Evolutionary conservation across 2,329 filamentous ascomycete genomes (phyloP).

Genomic region (Exophiala sp.): DNA sequence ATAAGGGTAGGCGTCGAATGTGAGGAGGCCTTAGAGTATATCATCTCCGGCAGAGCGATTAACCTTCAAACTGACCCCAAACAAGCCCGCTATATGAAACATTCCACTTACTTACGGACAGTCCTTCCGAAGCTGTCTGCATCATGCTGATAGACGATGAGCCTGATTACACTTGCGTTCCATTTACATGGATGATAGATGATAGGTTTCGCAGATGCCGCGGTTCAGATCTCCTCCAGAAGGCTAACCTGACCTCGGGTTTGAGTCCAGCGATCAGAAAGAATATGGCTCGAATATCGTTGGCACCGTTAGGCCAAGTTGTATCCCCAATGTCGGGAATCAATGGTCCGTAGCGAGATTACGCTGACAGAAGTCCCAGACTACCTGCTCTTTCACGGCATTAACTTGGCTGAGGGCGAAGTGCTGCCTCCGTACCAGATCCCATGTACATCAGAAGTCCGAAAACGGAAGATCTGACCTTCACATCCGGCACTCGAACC

Average conservation of each 20-base stretch:
- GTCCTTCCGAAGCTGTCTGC: constrained; percentile 18
- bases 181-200: constrained; percentile 15
- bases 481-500: constrained; percentile 13
- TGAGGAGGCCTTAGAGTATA: constrained; percentile 13
- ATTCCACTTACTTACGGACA: constrained; percentile 8
- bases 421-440: constrained; percentile 9
- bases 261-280: constrained; percentile 11
- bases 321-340: not conserved
- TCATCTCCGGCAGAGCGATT: constrained; percentile 8
- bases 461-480: constrained; percentile 4
- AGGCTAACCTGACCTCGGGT: constrained; percentile 15
- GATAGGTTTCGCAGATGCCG: constrained; percentile 15
- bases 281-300: not conserved
- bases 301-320: not conserved
- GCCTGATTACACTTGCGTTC: constrained; percentile 12
- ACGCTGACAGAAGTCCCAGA: too few relatives aligned
- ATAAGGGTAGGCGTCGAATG: constrained; percentile 16
- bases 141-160: constrained; percentile 12
- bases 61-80: constrained; percentile 18
- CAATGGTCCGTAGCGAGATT: too few relatives aligned
- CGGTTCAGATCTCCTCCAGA: constrained; percentile 12
- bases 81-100: constrained; percentile 14
- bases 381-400: too few relatives aligned
- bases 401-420: not conserved
- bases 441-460: too few relatives aligned